phyloP scores from a whole-genome alignment of 2,329 filamentous ascomycete genomes.

The Myriosclerotinia curreyana region DNA sequence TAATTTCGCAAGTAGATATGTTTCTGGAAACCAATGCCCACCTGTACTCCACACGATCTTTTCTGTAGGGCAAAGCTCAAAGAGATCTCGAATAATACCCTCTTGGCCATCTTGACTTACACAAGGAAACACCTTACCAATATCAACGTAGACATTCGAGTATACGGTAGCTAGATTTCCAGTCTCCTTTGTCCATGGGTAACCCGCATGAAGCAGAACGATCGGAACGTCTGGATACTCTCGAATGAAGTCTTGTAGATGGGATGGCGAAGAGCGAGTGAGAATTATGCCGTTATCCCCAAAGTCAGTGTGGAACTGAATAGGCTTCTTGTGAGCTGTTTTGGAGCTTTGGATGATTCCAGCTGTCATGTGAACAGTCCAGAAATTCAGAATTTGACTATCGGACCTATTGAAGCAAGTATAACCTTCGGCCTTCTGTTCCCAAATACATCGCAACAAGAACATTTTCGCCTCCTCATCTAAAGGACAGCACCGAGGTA shows the following conservation, averaged over 20 bases:
- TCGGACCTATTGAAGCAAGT: conserved; percentile 53
- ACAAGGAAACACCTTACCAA: conserved; percentile 79
- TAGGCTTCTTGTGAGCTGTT: conserved; percentile 58
- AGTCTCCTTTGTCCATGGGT: conserved; percentile 75
- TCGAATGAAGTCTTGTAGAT: conserved; percentile 70
- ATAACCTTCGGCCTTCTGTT: conserved; percentile 27
- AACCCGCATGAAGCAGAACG: conserved; percentile 75
- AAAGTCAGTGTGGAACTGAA: conserved; percentile 81
- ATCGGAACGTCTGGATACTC: conserved; percentile 67
- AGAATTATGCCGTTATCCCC: conserved; percentile 77
- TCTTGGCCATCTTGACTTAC: conserved; percentile 75
- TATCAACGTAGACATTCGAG: conserved; percentile 75
- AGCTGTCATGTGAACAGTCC: conserved; percentile 63
- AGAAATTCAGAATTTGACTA: conserved; percentile 64
- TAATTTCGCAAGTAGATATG: conserved; percentile 67
- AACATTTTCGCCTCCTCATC: conserved; percentile 30
- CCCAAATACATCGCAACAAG: conserved; percentile 35
- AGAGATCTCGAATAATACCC: conserved; percentile 63
- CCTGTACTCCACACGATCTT: conserved; percentile 81
- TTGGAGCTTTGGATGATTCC: conserved; percentile 51
- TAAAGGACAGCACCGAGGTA: conserved; percentile 46
- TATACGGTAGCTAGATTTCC: conserved; percentile 77
- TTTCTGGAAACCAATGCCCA: conserved; percentile 76
- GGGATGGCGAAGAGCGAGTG: conserved; percentile 67
- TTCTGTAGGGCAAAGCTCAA: conserved; percentile 71